Evolutionary conservation across 345 rosid genomes (phyloP), one percentile per base, ranked within the genome.

Genomic region (Aegle marmelos): DNA sequence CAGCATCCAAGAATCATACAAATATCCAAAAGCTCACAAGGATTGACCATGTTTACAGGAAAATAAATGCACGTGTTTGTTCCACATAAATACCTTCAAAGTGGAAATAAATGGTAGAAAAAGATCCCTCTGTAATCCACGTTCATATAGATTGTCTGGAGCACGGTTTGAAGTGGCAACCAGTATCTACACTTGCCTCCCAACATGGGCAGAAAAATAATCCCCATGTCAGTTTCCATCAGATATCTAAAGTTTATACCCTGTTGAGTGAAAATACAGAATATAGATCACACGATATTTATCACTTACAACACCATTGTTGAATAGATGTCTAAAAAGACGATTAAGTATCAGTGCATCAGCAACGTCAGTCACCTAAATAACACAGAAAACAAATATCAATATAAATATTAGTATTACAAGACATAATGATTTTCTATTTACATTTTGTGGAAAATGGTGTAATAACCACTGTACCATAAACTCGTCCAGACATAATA

Each of bases 41-140:
- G 68, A 66, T 62, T 67, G 17, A 72, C 19, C 74, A 9, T 53
- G 37, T n/a, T 61, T 45, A 80, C 28, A 36, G 31, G 10, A 64
- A 59, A 54, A 11, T 59, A 72, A 77, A 24, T 53, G 28, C 70
- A 62, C 8, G 19, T 28, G 48, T 27, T 60, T 19, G 36, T 65
- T 28, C 28, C 39, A 73, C 19, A 68, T 22, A 33, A 56, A 45
- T 83, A 96, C 98, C 98, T 92, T 94, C 75, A 96, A 85, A 79
- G 93, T 88, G 50, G 88, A 82, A 86, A 94, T 94, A 82, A 94
- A 96, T 67, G 98, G 98, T 68, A 96, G 81, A 81, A 96, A 96
- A 70, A 96, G 98, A 89, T 94, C 99, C 84, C 99, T 92, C 78
- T 94, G 99, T 68, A 96, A 81, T 85, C 99, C 98, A 84, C 98